Conservation (phyloP, 2,329 filamentous ascomycete genomes). For the Colletotrichum zoysiae region DNA sequence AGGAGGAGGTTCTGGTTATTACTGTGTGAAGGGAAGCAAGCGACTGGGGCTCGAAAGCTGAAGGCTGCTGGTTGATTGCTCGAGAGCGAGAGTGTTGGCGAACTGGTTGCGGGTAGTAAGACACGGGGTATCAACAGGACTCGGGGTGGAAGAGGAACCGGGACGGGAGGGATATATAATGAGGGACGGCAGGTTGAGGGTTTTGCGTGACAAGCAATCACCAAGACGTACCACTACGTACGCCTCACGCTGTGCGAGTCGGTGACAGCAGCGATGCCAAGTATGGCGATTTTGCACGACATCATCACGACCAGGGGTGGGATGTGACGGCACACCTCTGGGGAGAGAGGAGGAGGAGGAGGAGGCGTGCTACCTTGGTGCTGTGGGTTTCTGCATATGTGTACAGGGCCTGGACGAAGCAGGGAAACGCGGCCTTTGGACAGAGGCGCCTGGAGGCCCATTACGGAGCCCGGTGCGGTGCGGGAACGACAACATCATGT, state of each 20-base stretch:
- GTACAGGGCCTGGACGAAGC: conserved; percentile 29
- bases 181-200: neutral
- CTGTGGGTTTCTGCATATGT: conserved; percentile 18
- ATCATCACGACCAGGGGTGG: conserved; percentile 35
- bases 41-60: conserved; percentile 23
- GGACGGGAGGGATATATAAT: conserved; percentile 33
- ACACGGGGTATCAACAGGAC: neutral
- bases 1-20: neutral
- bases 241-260: conserved; percentile 31
- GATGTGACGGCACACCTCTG: conserved; percentile 9
- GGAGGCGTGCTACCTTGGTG: neutral
- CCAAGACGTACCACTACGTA: conserved; percentile 27
- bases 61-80: neutral
- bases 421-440: conserved; percentile 20
- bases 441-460: neutral
- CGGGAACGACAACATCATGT: neutral
- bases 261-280: conserved; percentile 39
- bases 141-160: neutral
- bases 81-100: neutral
- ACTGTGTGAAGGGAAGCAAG: conserved; percentile 24
- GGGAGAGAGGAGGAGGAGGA: neutral
- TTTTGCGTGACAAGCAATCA: conserved; percentile 21
- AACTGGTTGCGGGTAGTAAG: conserved; percentile 20
- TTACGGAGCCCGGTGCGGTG: neutral
- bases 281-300: conserved; percentile 41